Conservation (phyloP, 192 early-diverging fungal genomes). For the Mortierella alpina region DNA sequence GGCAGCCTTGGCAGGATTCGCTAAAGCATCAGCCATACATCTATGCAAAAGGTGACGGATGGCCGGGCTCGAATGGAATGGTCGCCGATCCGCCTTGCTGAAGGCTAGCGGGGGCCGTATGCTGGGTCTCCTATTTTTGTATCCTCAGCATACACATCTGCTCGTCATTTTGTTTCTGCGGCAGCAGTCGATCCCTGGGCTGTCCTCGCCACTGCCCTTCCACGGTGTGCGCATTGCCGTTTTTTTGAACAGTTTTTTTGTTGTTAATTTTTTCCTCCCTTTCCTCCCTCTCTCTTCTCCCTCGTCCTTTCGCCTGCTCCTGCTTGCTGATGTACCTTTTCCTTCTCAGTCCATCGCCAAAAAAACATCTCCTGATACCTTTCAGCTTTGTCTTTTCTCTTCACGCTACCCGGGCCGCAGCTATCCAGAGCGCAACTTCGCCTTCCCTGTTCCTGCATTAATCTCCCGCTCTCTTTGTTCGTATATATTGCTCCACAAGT, state of each 20-base stretch:
- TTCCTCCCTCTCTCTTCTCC: not conserved
- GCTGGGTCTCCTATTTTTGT: conserved; percentile 3
- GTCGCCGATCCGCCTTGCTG: no score
- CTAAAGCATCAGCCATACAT: no score
- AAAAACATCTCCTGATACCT: not conserved
- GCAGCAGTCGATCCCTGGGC: not conserved
- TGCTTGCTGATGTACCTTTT: not conserved
- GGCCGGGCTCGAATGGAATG: no score
- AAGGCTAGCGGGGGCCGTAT: no score
- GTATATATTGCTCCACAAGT: no score
- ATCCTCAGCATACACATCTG: conserved; percentile 14
- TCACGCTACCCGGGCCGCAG: no score
- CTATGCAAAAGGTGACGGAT: no score
- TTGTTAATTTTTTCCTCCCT: conserved; percentile 3
- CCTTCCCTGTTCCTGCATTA: not conserved
- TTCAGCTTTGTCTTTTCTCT: not conserved
- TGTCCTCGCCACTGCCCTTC: not conserved
- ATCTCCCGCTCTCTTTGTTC: not conserved
- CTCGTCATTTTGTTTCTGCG: conserved; percentile 17
- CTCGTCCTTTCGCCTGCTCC: not conserved
- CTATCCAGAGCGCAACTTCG: no score
- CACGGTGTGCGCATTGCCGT: conserved; percentile 13
- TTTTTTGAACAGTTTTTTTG: not conserved
- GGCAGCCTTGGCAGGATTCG: no score
- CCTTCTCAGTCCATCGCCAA: not conserved